Percentiles rank a stretch among this genome's conserved stretches.
These are phyloP conservation scores for Sphagnurus paluster DNA, from an alignment of 1,284 basidiomycete species.

Conservation along the genomic window DNA sequence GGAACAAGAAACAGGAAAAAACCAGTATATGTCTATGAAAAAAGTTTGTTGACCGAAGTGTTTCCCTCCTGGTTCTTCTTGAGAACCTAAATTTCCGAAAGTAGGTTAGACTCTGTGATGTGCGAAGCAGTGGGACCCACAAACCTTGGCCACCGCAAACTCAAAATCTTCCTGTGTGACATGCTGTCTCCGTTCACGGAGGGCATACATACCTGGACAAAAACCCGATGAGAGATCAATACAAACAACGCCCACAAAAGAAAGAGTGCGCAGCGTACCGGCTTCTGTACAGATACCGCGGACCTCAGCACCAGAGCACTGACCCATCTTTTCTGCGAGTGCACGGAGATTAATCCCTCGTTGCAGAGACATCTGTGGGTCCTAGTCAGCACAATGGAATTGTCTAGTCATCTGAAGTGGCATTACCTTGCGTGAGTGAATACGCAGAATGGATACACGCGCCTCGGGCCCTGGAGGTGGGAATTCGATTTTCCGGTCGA, in stretches of 20 bases:
- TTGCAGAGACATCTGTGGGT: conserved; percentile 89
- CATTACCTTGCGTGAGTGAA: conserved; percentile 91
- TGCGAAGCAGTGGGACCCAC: conserved; percentile 17
- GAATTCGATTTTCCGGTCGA: conserved; percentile 99
- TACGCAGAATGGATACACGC: conserved; percentile 93
- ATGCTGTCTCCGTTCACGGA: conserved; percentile 93
- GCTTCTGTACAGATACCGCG: conserved; percentile 99
- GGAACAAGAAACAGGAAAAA: background rate
- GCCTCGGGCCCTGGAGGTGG: conserved; percentile 98
- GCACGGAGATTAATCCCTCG: conserved; percentile 95
- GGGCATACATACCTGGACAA: conserved; percentile 95
- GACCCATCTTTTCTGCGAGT: conserved; percentile 98
- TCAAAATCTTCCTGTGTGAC: conserved; percentile 99
- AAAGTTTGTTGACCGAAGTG: conserved; percentile 88
- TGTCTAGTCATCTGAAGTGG: background rate
- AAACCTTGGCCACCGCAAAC: conserved; percentile 92
- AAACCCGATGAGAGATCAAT: background rate
- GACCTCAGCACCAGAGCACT: conserved; percentile 97
- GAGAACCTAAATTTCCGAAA: conserved; percentile 53
- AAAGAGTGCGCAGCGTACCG: conserved; percentile 47
- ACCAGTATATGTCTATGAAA: conserved; percentile 58
- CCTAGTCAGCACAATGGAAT: background rate
- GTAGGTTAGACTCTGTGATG: background rate
- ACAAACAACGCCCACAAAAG: background rate
- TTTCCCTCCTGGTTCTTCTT: conserved; percentile 94